Conservation (phyloP, 2,329 filamentous ascomycete genomes). For the Epichloe bromicola region DNA sequence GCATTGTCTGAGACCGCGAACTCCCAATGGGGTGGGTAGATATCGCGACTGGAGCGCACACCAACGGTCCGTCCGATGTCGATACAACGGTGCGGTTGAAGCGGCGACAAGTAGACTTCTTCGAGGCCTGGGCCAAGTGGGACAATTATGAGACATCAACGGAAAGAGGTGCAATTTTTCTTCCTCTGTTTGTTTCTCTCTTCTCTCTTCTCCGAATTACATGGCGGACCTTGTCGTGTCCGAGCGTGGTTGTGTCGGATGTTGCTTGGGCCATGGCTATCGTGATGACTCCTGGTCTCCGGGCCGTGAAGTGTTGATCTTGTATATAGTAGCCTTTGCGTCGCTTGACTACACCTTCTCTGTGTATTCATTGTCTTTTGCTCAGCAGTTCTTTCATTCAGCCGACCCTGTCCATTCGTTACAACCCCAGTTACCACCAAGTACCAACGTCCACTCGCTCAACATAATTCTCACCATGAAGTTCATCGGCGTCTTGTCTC, state of each 20-base stretch:
- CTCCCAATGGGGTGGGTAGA: no score
- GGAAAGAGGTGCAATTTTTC: background rate
- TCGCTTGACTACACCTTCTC: background rate
- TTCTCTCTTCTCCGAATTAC: background rate
- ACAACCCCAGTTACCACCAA: background rate
- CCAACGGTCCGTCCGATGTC: background rate
- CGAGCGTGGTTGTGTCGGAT: background rate
- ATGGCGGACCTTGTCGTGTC: background rate
- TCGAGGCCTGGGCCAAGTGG: background rate
- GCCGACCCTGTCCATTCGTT: background rate
- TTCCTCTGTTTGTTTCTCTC: no score
- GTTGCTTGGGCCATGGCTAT: background rate
- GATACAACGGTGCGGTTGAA: background rate
- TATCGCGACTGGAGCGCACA: background rate
- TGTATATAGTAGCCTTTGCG: no score
- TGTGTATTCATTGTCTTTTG: background rate
- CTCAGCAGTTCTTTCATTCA: background rate
- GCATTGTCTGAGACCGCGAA: no score
- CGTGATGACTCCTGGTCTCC: background rate
- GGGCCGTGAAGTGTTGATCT: background rate
- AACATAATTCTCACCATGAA: background rate
- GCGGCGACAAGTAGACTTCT: background rate
- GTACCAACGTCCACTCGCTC: background rate
- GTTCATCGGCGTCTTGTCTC: background rate
- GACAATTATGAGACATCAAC: background rate